These are phyloP conservation scores for Firmiana major DNA, from an alignment of 345 rosid genomes.

Conservation along the genomic window DNA sequence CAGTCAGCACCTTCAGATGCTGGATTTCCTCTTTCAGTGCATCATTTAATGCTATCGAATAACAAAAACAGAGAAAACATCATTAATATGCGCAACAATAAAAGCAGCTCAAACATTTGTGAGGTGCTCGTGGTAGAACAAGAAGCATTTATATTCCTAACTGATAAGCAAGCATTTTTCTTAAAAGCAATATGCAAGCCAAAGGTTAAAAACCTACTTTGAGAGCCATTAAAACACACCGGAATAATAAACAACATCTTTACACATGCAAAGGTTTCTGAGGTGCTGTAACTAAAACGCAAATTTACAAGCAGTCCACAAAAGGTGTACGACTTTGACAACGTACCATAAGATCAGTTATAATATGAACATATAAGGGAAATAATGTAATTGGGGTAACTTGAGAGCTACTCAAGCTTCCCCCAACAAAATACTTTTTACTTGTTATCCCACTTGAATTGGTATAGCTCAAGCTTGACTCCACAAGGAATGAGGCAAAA, in stretches of 20 bases:
- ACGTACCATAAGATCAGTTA: neutral
- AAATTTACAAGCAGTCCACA: neutral
- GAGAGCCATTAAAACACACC: neutral
- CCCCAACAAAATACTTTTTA: neutral
- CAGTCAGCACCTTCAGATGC: slow-evolving; percentile 81
- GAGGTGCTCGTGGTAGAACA: neutral
- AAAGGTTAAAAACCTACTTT: neutral
- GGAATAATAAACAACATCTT: neutral
- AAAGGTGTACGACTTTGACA: neutral
- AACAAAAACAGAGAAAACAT: neutral
- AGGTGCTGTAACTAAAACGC: neutral
- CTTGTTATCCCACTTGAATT: neutral
- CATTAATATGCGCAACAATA: neutral
- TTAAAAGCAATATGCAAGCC: too few species aligned
- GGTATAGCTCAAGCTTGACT: neutral
- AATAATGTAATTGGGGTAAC: neutral
- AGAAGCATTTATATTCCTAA: neutral
- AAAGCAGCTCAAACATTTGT: neutral
- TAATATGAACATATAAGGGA: neutral
- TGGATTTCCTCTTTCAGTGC: slow-evolving; percentile 91
- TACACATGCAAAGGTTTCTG: neutral
- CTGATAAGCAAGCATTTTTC: neutral
- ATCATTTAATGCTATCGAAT: slow-evolving; percentile 66
- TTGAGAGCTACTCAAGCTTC: neutral
- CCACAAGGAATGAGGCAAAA: neutral